Percentiles rank a stretch among this genome's conserved stretches.
phyloP scores from a whole-genome alignment of 306 rosid species.

The Acacia melanoxylon region DNA sequence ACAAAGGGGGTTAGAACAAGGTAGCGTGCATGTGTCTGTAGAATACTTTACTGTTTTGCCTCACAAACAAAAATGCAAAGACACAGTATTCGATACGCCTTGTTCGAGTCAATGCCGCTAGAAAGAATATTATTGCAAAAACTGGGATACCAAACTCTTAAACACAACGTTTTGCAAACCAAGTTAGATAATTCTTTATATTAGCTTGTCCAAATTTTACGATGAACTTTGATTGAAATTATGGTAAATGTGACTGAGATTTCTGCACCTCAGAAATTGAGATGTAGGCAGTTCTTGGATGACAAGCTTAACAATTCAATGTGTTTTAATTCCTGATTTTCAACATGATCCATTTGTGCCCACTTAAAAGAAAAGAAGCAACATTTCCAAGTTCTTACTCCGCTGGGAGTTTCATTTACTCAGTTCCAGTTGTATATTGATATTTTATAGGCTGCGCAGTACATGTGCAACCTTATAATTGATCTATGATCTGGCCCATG shows the following conservation, averaged over 20 bases:
- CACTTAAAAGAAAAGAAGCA: neutral
- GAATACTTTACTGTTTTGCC: constrained; percentile 16
- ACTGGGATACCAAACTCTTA: neutral
- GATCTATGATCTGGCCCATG: constrained; percentile 16
- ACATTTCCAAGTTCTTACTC: neutral
- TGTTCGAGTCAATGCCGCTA: constrained; percentile 19
- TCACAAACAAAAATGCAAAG: neutral
- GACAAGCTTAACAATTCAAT: neutral
- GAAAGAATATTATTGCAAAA: constrained; percentile 20
- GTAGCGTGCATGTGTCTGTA: constrained; percentile 36
- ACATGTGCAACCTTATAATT: constrained; percentile 11
- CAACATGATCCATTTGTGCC: neutral
- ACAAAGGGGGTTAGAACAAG: constrained; percentile 87
- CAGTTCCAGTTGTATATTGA: neutral
- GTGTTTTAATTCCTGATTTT: neutral
- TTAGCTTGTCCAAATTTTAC: constrained; percentile 3
- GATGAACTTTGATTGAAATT: constrained; percentile 11
- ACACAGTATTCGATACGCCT: neutral
- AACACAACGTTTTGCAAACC: neutral
- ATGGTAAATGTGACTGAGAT: constrained; percentile 16
- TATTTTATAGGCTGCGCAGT: neutral
- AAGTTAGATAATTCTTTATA: neutral
- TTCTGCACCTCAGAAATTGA: constrained; percentile 11
- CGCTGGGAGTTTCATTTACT: neutral
- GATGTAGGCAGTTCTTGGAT: constrained; percentile 15